These are phyloP conservation scores for Xylariaceae sp. DNA, from an alignment of 2,329 filamentous ascomycete species.

Conservation along the genomic window DNA sequence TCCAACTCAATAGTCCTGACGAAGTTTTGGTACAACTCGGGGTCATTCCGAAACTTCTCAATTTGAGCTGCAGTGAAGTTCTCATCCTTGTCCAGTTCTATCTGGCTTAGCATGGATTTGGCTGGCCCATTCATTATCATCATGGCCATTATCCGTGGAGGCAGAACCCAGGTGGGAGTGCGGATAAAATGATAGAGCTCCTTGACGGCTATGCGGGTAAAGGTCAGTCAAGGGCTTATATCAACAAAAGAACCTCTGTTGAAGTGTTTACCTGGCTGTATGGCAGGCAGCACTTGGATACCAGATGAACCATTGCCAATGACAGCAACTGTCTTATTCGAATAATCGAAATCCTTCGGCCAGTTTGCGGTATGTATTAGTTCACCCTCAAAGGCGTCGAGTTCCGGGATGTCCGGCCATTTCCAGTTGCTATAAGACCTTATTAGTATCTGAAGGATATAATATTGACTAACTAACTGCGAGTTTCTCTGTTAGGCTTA, in stretches of 20 bases:
- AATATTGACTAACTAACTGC: not conserved
- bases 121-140: constrained; percentile 36
- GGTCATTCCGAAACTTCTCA: constrained; percentile 42
- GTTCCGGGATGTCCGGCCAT: constrained; percentile 45
- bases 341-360: constrained; percentile 44
- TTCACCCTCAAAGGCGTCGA: constrained; percentile 43
- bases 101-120: constrained; percentile 34
- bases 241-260: not conserved
- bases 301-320: constrained; percentile 53
- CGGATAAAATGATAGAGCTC: constrained; percentile 40
- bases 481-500: constrained; percentile 29
- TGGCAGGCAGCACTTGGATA: constrained; percentile 47
- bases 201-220: constrained; percentile 30
- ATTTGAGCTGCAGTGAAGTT: constrained; percentile 42
- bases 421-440: constrained; percentile 42
- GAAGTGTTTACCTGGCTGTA: constrained; percentile 38
- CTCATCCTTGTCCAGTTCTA: constrained; percentile 40
- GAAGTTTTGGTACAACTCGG: constrained; percentile 42
- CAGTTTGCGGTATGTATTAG: constrained; percentile 51
- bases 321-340: constrained; percentile 49
- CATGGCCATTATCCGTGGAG: constrained; percentile 35
- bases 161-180: constrained; percentile 40
- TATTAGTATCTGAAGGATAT: constrained; percentile 1
- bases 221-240: constrained; percentile 8
- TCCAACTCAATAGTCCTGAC: constrained; percentile 44